Evolutionary conservation across 106 monocot genomes (phyloP), one percentile per base, ranked within the genome.

Genomic region (Xerophyta viscosa): DNA sequence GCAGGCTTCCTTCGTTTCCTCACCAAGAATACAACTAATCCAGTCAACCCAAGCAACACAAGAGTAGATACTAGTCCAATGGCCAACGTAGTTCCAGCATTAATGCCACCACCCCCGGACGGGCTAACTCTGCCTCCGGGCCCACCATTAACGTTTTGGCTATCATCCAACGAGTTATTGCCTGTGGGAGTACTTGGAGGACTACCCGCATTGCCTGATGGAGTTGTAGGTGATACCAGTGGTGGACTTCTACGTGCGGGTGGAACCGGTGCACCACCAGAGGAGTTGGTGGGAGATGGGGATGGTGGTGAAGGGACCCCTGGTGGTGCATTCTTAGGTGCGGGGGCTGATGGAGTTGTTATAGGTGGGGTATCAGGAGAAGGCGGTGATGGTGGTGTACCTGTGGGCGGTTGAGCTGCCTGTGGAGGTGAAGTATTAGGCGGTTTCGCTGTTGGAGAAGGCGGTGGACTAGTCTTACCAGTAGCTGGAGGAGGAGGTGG

Each of bases 11-110:
- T 76, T 27, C 51, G 44, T 54, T 64, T 86, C 55, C 30, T 78
- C 27, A 67, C 23, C 37, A 66, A 76, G 73, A 68, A 85, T 12
- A 91, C 29, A 37, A 54, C 70, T 2, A 71, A 33, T 29, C 65
- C 84, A 11, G 71, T 13, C 0, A 80, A 58, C 50, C 70, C 65
- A 17, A 77, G 27, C 21, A 75, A 49, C 30, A 77, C 55, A 48
- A 91, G 24, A 24, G 52, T 46, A 11, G 50, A 29, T 0, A 67
- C 61, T 17, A 72, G 18, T 20, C 50, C 65, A 48, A 85, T 58
- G 3, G 65, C 62, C 3, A 55, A 57, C 28, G 61, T 49, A 7
- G 49, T 18, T 46, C 65, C 52, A 10, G 53, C 33, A 2, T 36
- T 67, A 7, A 15, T 54, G 20, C 52, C 68, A 27, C 61, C 70